A percentile compares a stretch with the other conserved stretches of the same genome.
phyloP scores from a whole-genome alignment of 1,284 basidiomycete genomes.

The Inonotus hispidus region DNA sequence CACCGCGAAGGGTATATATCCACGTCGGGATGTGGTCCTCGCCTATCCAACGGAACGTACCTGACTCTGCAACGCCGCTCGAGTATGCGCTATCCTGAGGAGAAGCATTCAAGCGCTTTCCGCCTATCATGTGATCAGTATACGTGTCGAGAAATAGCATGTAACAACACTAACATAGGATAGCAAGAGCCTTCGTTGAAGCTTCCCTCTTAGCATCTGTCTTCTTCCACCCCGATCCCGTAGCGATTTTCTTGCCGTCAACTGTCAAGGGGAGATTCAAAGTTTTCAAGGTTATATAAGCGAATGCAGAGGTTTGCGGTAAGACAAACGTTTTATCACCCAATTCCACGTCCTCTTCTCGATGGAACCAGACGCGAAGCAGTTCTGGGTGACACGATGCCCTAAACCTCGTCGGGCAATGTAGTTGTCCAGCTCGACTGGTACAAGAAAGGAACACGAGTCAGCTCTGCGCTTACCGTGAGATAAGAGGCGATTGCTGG shows the following conservation, averaged over 20 bases:
- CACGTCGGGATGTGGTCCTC: neutral
- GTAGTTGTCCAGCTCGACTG: neutral
- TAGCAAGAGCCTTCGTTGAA: neutral
- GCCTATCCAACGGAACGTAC: neutral
- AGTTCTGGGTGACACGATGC: neutral
- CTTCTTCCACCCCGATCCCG: neutral
- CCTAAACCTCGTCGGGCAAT: neutral
- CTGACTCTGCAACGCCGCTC: neutral
- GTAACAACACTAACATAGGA: neutral
- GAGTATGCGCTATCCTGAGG: too few relatives aligned
- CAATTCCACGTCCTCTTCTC: neutral
- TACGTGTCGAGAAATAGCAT: neutral
- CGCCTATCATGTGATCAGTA: neutral
- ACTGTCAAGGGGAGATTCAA: neutral
- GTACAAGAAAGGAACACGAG: neutral
- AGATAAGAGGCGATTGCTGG: too few relatives aligned
- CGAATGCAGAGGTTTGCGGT: neutral
- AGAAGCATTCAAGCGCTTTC: neutral
- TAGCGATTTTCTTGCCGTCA: neutral
- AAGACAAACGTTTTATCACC: neutral
- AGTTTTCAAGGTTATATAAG: neutral
- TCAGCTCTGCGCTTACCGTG: too few relatives aligned
- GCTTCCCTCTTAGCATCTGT: neutral
- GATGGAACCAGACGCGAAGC: neutral
- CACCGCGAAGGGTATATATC: conserved; percentile 4